Conservation (phyloP, 306 rosid genomes). For the Potentilla sterilis region DNA sequence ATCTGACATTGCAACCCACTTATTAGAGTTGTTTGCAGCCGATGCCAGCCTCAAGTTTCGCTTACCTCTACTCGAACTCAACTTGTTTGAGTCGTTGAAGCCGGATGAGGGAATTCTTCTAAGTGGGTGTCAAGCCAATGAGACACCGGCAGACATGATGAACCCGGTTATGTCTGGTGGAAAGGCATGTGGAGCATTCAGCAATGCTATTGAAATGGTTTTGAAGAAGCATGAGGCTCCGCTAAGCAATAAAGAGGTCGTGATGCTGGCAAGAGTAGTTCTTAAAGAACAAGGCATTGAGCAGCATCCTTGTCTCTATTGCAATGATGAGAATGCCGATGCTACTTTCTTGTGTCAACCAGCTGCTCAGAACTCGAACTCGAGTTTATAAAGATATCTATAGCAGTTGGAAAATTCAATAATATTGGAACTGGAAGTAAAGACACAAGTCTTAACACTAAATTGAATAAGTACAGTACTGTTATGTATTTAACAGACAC, state of each 20-base stretch:
- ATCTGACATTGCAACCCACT: constrained; percentile 61
- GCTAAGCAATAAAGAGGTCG: constrained; percentile 54
- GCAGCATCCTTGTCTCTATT: constrained; percentile 82
- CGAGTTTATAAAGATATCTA: background rate
- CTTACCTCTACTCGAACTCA: constrained; percentile 31
- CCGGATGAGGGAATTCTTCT: constrained; percentile 74
- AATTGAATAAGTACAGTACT: too few species aligned
- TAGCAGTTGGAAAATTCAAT: too few species aligned
- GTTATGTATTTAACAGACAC: too few species aligned
- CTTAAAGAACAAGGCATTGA: constrained; percentile 37
- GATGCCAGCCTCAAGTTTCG: constrained; percentile 64
- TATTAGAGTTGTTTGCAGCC: constrained; percentile 56
- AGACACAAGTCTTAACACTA: too few species aligned
- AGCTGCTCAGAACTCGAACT: constrained; percentile 2
- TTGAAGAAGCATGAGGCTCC: constrained; percentile 26
- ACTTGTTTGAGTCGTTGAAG: constrained; percentile 25
- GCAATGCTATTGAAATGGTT: constrained; percentile 58
- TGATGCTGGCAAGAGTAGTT: constrained; percentile 48
- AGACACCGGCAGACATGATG: constrained; percentile 72
- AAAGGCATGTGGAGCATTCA: constrained; percentile 79
- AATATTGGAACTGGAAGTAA: too few species aligned
- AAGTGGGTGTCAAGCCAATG: constrained; percentile 72
- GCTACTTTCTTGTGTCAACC: constrained; percentile 49
- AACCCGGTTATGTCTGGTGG: constrained; percentile 37
- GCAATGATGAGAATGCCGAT: constrained; percentile 68